Base-by-base conservation (phyloP, 805 yeast genomes). In the Ascoidea rubescens region DNA sequence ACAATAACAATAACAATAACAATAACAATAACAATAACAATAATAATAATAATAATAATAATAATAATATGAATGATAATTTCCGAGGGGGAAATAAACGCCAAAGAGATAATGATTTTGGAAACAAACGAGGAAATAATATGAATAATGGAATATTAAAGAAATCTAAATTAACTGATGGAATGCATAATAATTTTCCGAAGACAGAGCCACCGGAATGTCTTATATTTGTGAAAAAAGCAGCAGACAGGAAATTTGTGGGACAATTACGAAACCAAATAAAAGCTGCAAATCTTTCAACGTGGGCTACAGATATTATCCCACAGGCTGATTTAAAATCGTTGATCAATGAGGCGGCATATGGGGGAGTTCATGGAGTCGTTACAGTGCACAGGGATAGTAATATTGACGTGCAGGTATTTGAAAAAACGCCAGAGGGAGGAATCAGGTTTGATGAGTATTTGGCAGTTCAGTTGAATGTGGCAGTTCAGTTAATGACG, bases 381-480 rank as follows among this genome's bases (percentile, higher is more conserved):
- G 77, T 87, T 46, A 69, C 85, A 5, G 73, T 88, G 17, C 79
- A 79, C 54, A 74, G 73, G 44, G 64, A 70, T n/a, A 64, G 71
- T 46, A 70, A 70, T 48, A 74, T 88, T 28, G 88, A 86, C 60
- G 68, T 87, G 12, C 90, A 84, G 64, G 75, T 84, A 1, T 90
- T 84, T 63, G 85, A 85, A 60, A 74, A 72, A 46, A 75, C 84
- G 0, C 66, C 77, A 0, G 83, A 80, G 59, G 90, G 89, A 5
- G 86, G 86, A 14, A 78, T 87, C 7, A 80, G 80, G 57, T 90
- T 84, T 64, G 96, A 88, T 60, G 96, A 89, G 61, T 89, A 88
- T 61, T 74, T 83, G 3, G 76, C 78, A 48, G 72, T 88, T n/a
- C 79, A 81, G 4, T 68, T 80, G 7, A 78, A 78, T 45, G 83